phyloP scores from a whole-genome alignment of 1,139 yeast species.

The Pneumocystis murina region DNA sequence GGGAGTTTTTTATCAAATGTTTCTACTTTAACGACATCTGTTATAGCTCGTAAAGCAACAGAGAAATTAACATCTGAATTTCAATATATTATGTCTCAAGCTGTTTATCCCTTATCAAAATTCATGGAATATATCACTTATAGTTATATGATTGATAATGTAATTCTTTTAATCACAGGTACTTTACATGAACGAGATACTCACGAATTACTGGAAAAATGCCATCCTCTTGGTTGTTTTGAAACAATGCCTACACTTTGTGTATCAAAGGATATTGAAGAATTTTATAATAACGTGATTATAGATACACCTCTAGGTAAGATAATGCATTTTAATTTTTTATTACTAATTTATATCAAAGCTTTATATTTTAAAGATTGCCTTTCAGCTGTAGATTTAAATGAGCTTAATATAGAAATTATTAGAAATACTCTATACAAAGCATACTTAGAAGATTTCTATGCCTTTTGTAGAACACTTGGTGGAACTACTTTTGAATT shows the following conservation, averaged over 20 bases:
- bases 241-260: conserved; percentile 91
- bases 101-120: conserved; percentile 62
- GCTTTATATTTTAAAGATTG: conserved; percentile 93
- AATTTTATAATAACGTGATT: conserved; percentile 82
- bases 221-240: conserved; percentile 97
- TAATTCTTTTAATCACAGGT: conserved; percentile 89
- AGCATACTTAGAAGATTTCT: conserved; percentile 83
- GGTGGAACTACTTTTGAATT: conserved; percentile 67
- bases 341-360: background rate
- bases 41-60: conserved; percentile 65
- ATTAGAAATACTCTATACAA: conserved; percentile 81
- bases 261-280: conserved; percentile 86
- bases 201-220: conserved; percentile 68
- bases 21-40: conserved; percentile 65
- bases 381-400: conserved; percentile 82
- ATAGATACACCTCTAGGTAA: conserved; percentile 72
- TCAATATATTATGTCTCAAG: conserved; percentile 68
- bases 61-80: conserved; percentile 69
- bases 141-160: conserved; percentile 97
- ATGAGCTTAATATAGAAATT: conserved; percentile 88
- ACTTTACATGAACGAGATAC: conserved; percentile 90
- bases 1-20: conserved; percentile 78
- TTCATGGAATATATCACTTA: conserved; percentile 85
- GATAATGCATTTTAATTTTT: background rate
- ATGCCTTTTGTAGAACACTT: conserved; percentile 47